Percentiles rank a stretch among this genome's conserved stretches.
phyloP scores from a whole-genome alignment of 2,329 filamentous ascomycete species.

The Metarhizium brunneum region DNA sequence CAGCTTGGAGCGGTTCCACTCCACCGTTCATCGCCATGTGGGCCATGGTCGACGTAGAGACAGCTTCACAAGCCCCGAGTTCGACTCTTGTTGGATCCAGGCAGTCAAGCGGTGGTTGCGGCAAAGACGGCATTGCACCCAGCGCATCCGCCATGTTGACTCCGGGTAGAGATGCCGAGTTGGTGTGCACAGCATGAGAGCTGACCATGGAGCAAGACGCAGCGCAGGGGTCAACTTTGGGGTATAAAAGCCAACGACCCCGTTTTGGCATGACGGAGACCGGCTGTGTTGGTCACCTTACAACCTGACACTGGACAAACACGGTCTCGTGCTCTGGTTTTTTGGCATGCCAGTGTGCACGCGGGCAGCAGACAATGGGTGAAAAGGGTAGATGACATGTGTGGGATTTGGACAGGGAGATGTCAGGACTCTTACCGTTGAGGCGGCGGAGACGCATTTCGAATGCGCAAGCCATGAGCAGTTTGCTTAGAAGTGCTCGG shows the following conservation, averaged over 20 bases:
- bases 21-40: background rate
- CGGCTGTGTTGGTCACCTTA: background rate
- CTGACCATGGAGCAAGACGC: background rate
- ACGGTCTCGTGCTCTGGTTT: background rate
- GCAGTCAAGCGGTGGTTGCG: background rate
- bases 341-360: background rate
- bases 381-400: background rate
- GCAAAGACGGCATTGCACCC: background rate
- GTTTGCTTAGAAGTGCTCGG: background rate
- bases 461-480: background rate
- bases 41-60: background rate
- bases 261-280: background rate
- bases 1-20: background rate
- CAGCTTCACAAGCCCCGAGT: background rate
- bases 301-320: background rate
- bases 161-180: conserved; percentile 2
- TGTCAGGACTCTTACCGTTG: conserved; percentile 3
- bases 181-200: conserved; percentile 5
- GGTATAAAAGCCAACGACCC: background rate
- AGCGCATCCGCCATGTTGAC: background rate
- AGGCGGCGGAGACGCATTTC: conserved; percentile 5
- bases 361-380: background rate
- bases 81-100: background rate
- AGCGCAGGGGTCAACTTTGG: background rate
- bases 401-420: background rate